These are phyloP conservation scores for Tylopilus sp. DNA, from an alignment of 768 basidiomycete genomes.

Conservation along the genomic window DNA sequence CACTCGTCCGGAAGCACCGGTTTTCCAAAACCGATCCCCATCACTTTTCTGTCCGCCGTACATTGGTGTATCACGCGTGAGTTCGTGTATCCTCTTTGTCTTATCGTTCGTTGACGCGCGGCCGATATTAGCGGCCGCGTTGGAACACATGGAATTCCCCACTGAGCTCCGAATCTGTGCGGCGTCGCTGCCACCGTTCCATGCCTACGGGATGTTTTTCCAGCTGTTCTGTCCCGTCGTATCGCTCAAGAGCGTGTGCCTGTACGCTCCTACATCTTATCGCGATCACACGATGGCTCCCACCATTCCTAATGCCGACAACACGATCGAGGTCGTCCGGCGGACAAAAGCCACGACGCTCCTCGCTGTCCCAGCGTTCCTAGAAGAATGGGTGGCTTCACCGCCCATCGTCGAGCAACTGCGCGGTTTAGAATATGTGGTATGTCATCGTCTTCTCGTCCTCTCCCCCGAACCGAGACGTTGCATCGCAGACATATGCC, in stretches of 20 bases:
- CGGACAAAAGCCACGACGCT: constrained; percentile 14
- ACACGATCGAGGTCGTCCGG: constrained; percentile 16
- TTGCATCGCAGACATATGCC: constrained; percentile 24
- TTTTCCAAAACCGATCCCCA: constrained; percentile 43
- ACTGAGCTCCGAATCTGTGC: constrained; percentile 1
- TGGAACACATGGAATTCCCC: constrained; percentile 5
- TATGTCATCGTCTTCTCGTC: constrained; percentile 2
- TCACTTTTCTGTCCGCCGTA: constrained; percentile 28
- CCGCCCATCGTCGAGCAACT: constrained; percentile 17
- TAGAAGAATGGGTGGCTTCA: constrained; percentile 23
- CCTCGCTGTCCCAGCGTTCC: constrained; percentile 20
- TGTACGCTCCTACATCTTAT: constrained; percentile 21
- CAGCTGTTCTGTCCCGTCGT: constrained; percentile 17
- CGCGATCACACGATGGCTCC: constrained; percentile 12
- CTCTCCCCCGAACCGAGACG: background rate
- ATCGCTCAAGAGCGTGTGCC: constrained; percentile 8
- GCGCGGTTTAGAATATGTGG: constrained; percentile 17
- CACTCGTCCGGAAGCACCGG: constrained; percentile 51
- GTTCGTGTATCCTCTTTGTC: background rate
- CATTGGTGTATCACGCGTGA: constrained; percentile 38
- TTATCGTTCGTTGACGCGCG: background rate
- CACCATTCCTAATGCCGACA: constrained; percentile 19
- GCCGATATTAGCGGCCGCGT: constrained; percentile 5
- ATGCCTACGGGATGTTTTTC: constrained; percentile 14
- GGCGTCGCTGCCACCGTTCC: constrained; percentile 22